Conservation (phyloP, 352 stramenopile species). For the Phytophthora sojae region DNA sequence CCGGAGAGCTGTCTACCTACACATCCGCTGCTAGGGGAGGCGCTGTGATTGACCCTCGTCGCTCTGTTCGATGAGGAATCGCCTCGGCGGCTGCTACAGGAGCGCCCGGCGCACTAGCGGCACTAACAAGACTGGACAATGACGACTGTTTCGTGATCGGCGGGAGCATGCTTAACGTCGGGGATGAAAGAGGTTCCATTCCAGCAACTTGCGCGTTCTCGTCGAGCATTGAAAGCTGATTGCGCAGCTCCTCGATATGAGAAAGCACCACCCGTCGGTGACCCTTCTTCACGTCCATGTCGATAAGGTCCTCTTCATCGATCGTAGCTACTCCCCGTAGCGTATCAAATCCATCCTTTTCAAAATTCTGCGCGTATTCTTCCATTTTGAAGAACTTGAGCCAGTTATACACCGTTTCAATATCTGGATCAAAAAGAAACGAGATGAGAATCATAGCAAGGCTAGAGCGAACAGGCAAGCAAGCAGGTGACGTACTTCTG, state of each 20-base stretch:
- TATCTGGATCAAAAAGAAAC: conserved; percentile 49
- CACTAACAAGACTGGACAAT: conserved; percentile 44
- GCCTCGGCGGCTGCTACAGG: conserved; percentile 25
- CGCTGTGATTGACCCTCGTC: conserved; percentile 56
- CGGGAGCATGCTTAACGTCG: conserved; percentile 81
- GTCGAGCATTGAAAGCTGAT: conserved; percentile 69
- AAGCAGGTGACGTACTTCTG: conserved; percentile 51
- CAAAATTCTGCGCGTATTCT: conserved; percentile 89
- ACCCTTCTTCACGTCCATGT: conserved; percentile 91
- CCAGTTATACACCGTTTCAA: conserved; percentile 85
- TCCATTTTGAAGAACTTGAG: conserved; percentile 90
- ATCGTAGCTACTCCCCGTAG: conserved; percentile 86
- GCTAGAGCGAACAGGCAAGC: background rate
- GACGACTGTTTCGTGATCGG: conserved; percentile 63
- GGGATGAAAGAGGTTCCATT: conserved; percentile 73
- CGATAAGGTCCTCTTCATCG: conserved; percentile 87
- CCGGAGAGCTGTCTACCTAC: conserved; percentile 39
- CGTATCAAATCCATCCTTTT: conserved; percentile 90
- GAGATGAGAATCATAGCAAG: background rate
- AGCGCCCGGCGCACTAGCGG: conserved; percentile 32
- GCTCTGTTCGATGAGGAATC: conserved; percentile 51
- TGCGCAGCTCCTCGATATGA: conserved; percentile 87
- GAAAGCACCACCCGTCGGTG: conserved; percentile 86
- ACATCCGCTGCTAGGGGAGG: conserved; percentile 33
- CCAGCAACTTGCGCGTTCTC: conserved; percentile 62